phyloP scores from a whole-genome alignment of 106 monocot species.

The Dendrobium officinale region DNA sequence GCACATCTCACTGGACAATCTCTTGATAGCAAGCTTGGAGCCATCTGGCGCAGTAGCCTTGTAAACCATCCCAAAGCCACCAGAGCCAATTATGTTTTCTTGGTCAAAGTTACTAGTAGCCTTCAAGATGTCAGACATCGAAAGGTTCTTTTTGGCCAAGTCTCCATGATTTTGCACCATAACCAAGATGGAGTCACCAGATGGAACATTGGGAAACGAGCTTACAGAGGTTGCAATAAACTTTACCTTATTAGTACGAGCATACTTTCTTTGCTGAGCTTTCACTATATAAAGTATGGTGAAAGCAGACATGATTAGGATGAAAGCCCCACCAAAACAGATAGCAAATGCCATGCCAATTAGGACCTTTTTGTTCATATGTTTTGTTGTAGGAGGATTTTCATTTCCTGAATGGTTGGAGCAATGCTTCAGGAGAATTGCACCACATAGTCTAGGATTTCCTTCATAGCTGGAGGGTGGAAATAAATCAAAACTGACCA shows the following conservation, averaged over 20 bases:
- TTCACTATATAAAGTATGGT: background rate
- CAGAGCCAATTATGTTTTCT: constrained; percentile 10
- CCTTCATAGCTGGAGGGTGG: constrained; percentile 7
- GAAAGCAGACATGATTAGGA: background rate
- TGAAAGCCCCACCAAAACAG: constrained; percentile 7
- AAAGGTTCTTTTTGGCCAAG: background rate
- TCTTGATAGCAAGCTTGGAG: constrained; percentile 12
- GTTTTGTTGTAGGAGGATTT: background rate
- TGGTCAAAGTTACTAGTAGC: constrained; percentile 4
- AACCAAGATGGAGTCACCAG: background rate
- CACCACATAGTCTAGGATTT: constrained; percentile 5
- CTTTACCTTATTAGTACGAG: background rate
- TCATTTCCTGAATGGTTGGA: constrained; percentile 6
- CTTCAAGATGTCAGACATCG: constrained; percentile 4
- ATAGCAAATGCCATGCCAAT: background rate
- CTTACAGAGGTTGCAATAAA: background rate
- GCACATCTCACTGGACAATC: constrained; percentile 4
- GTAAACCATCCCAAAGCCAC: constrained; percentile 10
- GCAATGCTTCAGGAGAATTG: background rate
- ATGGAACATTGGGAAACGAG: background rate
- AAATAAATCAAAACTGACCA: constrained; percentile 9
- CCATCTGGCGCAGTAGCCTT: constrained; percentile 3
- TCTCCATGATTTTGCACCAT: background rate
- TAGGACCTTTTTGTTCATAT: constrained; percentile 1
- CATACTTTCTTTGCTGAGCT: background rate